A percentile compares a stretch with the other conserved stretches of the same genome.
Conservation (phyloP, 257 asterid species). For the Jaltomata sinuosa region DNA sequence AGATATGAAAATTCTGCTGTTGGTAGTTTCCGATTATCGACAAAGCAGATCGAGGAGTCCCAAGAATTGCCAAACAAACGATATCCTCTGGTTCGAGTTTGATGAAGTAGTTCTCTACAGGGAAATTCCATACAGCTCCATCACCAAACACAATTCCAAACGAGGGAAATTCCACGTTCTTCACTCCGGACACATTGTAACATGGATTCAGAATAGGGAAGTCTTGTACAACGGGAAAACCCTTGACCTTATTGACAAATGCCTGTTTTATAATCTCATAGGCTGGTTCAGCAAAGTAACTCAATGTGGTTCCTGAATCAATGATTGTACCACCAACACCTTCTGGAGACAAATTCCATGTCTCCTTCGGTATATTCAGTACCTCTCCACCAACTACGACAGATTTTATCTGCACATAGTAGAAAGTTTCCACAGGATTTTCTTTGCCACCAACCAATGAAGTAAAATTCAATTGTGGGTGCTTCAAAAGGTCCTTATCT, state of each 20-base stretch:
- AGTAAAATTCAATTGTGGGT: conserved; percentile 66
- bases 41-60: conserved; percentile 60
- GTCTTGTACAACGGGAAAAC: conserved; percentile 42
- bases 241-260: conserved; percentile 36
- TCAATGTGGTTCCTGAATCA: conserved; percentile 84
- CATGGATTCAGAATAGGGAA: conserved; percentile 78
- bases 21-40: conserved; percentile 90
- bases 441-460: conserved; percentile 39
- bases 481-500: conserved; percentile 35
- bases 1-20: conserved; percentile 81
- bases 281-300: conserved; percentile 77
- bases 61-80: conserved; percentile 76
- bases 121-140: conserved; percentile 91
- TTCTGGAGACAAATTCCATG: conserved; percentile 43
- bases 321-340: conserved; percentile 77
- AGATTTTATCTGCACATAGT: conserved; percentile 60
- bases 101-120: conserved; percentile 70
- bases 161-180: conserved; percentile 43
- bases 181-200: conserved; percentile 62
- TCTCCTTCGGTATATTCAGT: conserved; percentile 48
- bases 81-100: conserved; percentile 62
- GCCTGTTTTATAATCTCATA: conserved; percentile 55
- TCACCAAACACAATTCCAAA: conserved; percentile 65
- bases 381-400: conserved; percentile 64
- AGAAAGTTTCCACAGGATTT: conserved; percentile 64